Base-by-base conservation (phyloP, 768 basidiomycete species). In the Hypsizygus marmoreus region DNA sequence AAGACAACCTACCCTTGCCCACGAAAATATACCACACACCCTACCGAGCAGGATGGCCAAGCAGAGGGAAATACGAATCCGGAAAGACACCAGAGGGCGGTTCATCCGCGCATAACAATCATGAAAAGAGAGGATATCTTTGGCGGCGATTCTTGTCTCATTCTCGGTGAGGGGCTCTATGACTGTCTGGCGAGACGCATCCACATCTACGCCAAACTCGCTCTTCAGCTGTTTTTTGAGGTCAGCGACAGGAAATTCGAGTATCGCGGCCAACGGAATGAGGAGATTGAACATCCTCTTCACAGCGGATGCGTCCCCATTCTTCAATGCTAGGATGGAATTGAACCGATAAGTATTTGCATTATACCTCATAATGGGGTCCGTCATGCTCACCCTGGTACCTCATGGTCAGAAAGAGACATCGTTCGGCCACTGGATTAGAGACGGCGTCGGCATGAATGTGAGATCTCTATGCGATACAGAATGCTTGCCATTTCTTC, bases 371-470 rank as follows among this genome's bases (percentile, higher is more conserved):
- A 20, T n/a, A 23, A n/a, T 22, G 12, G 24, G 24, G 22, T n/a
- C 16, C 11, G 2, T n/a, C 20, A 30, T 10, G 28, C 39, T 9
- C n/a, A 47, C 38, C 37, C 26, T 38, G 16, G 14, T 40, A 29
- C 29, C 45, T 47, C 45, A 47, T 34, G 6, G 32, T 11, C 26
- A 40, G 39, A 26, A 47, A 47, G 22, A 40, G 20, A 19, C 22
- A 17, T 33, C 32, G 30, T 17, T 32, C 45, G n/a, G 32, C 34
- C 17, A 23, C 43, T 29, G 31, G 13, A 19, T 20, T 20, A 31
- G 20, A 20, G 22, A 9, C 17, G 17, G n/a, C n/a, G n/a, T n/a
- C n/a, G n/a, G n/a, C n/a, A n/a, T n/a, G n/a, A n/a, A n/a, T n/a
- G n/a, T n/a, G n/a, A n/a, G n/a, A n/a, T n/a, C n/a, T n/a, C 33